Conservation (phyloP, 2,329 filamentous ascomycete genomes). For the Lachnellula hyalina region DNA sequence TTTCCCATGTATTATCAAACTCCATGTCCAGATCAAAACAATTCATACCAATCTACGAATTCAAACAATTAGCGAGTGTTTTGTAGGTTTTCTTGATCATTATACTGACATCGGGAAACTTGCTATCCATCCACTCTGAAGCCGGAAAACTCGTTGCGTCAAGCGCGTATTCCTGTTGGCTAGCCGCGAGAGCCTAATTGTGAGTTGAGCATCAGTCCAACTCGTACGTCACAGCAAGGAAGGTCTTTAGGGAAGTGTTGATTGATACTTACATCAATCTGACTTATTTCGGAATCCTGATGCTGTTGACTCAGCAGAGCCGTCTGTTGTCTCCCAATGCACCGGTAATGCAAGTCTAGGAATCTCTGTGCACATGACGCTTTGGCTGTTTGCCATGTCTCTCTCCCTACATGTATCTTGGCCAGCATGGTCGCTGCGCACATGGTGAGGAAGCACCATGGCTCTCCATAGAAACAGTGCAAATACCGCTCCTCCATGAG, state of each 20-base stretch:
- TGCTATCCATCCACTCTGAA: neutral
- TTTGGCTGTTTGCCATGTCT: conserved; percentile 52
- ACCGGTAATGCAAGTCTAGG: conserved; percentile 44
- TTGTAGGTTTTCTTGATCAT: neutral
- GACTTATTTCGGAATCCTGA: neutral
- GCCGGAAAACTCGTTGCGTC: neutral
- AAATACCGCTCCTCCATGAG: conserved; percentile 58
- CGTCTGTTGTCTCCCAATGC: neutral
- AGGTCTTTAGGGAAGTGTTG: neutral
- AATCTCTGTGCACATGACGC: conserved; percentile 55
- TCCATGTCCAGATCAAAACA: conserved; percentile 1
- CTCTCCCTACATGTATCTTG: conserved; percentile 53
- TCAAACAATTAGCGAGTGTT: neutral
- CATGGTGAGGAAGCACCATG: conserved; percentile 60
- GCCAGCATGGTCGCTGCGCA: conserved; percentile 54
- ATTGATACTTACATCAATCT: neutral
- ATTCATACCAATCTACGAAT: neutral
- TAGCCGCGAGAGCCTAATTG: neutral
- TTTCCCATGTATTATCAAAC: no score
- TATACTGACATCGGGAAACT: neutral
- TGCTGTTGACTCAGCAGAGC: neutral
- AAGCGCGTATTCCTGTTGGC: neutral
- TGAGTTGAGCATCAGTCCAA: neutral
- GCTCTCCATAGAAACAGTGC: conserved; percentile 48
- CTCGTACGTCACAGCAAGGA: neutral